These are phyloP conservation scores for Elaeis oleifera DNA, from an alignment of 202 grass and related monocot genomes.

Conservation along the genomic window DNA sequence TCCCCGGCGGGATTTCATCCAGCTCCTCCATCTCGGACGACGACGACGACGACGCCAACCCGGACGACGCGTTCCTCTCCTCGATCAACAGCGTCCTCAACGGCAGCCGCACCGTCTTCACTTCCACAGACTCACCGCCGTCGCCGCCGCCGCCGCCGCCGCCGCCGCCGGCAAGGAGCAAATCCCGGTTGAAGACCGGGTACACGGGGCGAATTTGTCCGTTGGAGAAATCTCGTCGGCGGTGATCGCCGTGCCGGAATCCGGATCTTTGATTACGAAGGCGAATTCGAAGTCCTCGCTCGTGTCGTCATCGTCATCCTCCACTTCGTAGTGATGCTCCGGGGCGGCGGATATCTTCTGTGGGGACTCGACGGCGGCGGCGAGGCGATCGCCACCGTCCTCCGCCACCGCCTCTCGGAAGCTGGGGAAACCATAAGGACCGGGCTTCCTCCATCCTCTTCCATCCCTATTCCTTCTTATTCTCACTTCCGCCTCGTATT, in stretches of 20 bases:
- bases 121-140: neutral
- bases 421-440: too few relatives aligned
- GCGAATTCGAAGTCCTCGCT: slow-evolving; percentile 80
- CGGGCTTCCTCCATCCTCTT: too few relatives aligned
- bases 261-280: slow-evolving; percentile 30
- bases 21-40: slow-evolving; percentile 18
- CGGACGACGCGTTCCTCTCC: slow-evolving; percentile 50
- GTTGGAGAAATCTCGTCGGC: slow-evolving; percentile 47
- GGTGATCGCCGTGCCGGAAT: slow-evolving; percentile 6
- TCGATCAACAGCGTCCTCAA: slow-evolving; percentile 47
- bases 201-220: slow-evolving; percentile 53
- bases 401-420: slow-evolving; percentile 10
- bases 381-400: neutral
- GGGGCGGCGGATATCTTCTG: slow-evolving; percentile 21
- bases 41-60: slow-evolving; percentile 18
- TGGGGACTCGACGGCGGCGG: slow-evolving; percentile 7
- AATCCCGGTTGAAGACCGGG: slow-evolving; percentile 61
- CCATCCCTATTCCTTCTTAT: too few relatives aligned
- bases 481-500: too few relatives aligned
- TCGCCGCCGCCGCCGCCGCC: neutral
- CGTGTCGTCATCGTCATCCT: slow-evolving; percentile 24
- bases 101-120: slow-evolving; percentile 23
- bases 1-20: slow-evolving; percentile 42
- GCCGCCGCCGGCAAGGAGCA: slow-evolving; percentile 13
- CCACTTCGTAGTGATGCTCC: neutral